Conservation (phyloP, 176 grass and related monocot species). For the Chloris gayana region DNA sequence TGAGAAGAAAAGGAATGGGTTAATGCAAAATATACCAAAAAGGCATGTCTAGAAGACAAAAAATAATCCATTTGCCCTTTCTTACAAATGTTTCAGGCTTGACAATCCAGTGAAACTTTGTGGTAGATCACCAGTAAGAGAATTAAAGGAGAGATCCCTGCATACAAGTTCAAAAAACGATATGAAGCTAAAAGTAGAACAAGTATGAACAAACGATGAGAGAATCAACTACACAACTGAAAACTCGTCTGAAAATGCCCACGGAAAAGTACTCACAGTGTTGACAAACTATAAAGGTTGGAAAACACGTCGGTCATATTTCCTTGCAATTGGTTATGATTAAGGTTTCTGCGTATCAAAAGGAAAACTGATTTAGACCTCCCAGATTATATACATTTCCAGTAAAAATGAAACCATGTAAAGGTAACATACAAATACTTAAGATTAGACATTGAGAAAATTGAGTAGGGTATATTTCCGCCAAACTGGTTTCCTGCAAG, state of each 20-base stretch:
- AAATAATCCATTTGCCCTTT: conserved; percentile 13
- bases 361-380: conserved; percentile 31
- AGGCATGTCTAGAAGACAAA: conserved; percentile 19
- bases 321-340: conserved; percentile 84
- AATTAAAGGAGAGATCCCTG: conserved; percentile 92
- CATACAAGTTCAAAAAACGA: conserved; percentile 36
- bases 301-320: conserved; percentile 78
- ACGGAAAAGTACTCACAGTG: conserved; percentile 62
- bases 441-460: conserved; percentile 71
- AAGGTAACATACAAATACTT: conserved; percentile 79
- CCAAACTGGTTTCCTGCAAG: conserved; percentile 80
- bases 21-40: conserved; percentile 17
- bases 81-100: conserved; percentile 85
- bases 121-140: conserved; percentile 74
- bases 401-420: conserved; percentile 17
- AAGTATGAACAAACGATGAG: conserved; percentile 17
- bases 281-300: conserved; percentile 68
- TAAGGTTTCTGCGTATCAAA: conserved; percentile 69
- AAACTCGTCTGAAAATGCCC: conserved; percentile 10
- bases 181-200: conserved; percentile 27
- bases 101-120: conserved; percentile 71
- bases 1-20: conserved; percentile 48
- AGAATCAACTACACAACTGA: conserved; percentile 14
- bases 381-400: conserved; percentile 27
- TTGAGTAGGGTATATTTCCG: conserved; percentile 76